Evolutionary conservation across 1,284 basidiomycete genomes (phyloP).

Genomic region (Tylopilus sp.): DNA sequence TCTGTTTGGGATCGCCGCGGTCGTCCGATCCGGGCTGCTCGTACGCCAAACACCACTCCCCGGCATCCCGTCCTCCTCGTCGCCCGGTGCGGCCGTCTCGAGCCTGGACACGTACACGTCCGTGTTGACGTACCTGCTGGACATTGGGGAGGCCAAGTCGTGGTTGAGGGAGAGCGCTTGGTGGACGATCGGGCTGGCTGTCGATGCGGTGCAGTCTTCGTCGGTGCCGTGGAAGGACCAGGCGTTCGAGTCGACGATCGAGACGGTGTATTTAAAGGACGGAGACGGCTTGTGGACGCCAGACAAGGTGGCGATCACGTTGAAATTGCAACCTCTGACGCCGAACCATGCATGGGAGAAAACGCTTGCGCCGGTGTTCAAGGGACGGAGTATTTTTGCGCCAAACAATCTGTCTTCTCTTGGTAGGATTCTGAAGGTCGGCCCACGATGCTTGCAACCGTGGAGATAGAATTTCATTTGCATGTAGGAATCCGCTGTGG

Average conservation of each 20-base stretch:
- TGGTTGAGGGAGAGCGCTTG: conserved; percentile 93
- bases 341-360: conserved; percentile 68
- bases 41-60: conserved; percentile 55
- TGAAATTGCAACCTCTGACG: conserved; percentile 62
- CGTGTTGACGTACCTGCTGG: conserved; percentile 64
- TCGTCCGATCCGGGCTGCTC: conserved; percentile 80
- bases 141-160: conserved; percentile 77
- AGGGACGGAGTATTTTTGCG: conserved; percentile 63
- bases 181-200: conserved; percentile 73
- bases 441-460: conserved; percentile 4
- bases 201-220: conserved; percentile 57
- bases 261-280: conserved; percentile 44
- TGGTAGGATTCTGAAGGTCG: conserved; percentile 79
- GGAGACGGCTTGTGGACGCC: conserved; percentile 60
- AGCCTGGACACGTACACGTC: conserved; percentile 59
- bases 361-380: conserved; percentile 75
- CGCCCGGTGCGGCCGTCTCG: conserved; percentile 48
- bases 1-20: conserved; percentile 82
- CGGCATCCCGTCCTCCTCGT: conserved; percentile 46
- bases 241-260: conserved; percentile 53
- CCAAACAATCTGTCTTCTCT: conserved; percentile 68
- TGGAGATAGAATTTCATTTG: conserved; percentile 6
- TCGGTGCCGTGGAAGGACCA: conserved; percentile 68
- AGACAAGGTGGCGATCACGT: conserved; percentile 81
- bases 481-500: conserved; percentile 53